These are phyloP conservation scores for Aspergillus sp. DNA, from an alignment of 2,329 filamentous ascomycete genomes.

Conservation along the genomic window DNA sequence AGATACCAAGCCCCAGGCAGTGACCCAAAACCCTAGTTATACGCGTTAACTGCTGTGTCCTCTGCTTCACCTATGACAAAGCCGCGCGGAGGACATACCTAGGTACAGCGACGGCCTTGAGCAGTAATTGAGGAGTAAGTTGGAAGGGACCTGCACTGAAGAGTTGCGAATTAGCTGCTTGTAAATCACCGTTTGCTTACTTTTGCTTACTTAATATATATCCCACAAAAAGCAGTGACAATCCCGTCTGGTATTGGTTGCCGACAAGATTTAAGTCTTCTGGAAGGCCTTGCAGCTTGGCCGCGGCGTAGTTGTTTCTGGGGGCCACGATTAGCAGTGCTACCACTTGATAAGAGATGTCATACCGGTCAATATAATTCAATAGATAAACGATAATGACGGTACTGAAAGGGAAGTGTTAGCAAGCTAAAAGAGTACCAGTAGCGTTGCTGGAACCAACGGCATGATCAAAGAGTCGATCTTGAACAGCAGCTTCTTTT, in stretches of 20 bases:
- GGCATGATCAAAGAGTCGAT: constrained; percentile 34
- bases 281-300: constrained; percentile 26
- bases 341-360: no score
- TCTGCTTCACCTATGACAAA: no score
- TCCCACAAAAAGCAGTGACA: constrained; percentile 29
- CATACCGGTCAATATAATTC: constrained; percentile 38
- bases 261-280: constrained; percentile 21
- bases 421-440: no score
- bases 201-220: constrained; percentile 28
- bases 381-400: constrained; percentile 36
- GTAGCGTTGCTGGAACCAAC: no score
- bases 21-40: constrained; percentile 37
- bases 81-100: no score
- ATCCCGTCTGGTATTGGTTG: constrained; percentile 23
- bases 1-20: constrained; percentile 39
- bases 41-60: no score
- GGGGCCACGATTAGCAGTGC: neutral
- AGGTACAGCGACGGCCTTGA: constrained; percentile 36
- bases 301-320: constrained; percentile 32
- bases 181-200: no score
- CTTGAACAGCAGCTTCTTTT: constrained; percentile 29
- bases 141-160: constrained; percentile 42
- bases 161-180: no score
- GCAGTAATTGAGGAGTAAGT: constrained; percentile 34
- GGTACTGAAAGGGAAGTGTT: no score